Evolutionary conservation across 1,284 basidiomycete genomes (phyloP), one percentile per base, ranked within the genome.

Genomic region (Cryptococcus amylolentus): DNA sequence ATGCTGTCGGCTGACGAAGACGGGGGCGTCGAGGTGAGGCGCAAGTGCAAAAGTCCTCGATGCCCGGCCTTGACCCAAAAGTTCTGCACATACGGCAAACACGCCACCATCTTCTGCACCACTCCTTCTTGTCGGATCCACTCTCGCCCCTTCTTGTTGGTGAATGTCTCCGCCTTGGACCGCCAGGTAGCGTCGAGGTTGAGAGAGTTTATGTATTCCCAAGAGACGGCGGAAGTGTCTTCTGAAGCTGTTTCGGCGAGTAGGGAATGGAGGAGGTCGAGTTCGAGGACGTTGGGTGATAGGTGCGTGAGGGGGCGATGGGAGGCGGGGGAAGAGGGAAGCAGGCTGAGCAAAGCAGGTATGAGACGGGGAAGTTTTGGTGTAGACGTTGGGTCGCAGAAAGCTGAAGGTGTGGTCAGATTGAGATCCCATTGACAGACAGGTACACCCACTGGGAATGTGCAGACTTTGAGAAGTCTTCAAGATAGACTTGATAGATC

Each of bases 21-120:
- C 18, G 53, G 14, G 9, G 51, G 7, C 27, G 35, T 6, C 12
- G 49, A 54, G 28, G 61, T 23, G 6, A 65, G n/a, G 14, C 69
- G 62, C 0, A 78, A 65, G 53, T 75, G 70, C 2, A 78, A 47
- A 13, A 79, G 64, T 13, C 81, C 81, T 50, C 78, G 77, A 16
- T 81, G 78, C 14, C 91, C 91, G 56, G 86, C 88, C 76, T 96
- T 96, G 68, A 95, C 81, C 69, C 94, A 80, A 41, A 94, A 78
- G 60, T 87, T 83, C 58, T 85, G 83, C 74, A 94, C 87, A 76
- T 89, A 88, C 0, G 91, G 88, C 6, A 94, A 80, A 16, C 91
- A 81, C 56, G 85, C 83, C 46, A 91, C 77, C 14, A 88, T 88
- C 84, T 88, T 91, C 65, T 88, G 87, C 0, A 84, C 83, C 31